phyloP scores from a whole-genome alignment of 306 rosid species.

The Senna tora region DNA sequence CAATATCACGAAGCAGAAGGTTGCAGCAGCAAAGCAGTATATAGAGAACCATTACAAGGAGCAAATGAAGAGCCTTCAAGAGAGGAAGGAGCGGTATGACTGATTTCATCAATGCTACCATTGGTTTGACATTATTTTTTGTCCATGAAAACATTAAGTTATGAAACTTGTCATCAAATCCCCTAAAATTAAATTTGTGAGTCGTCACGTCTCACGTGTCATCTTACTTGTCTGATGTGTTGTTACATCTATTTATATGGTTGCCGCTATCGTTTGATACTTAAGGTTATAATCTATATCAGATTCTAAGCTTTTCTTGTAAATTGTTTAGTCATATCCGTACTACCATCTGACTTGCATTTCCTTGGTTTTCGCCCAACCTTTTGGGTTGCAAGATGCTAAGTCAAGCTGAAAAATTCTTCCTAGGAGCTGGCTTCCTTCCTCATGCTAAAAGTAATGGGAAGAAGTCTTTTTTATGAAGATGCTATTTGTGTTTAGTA shows the following conservation, averaged over 20 bases:
- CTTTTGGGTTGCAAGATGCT: background rate
- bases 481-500: no score
- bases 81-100: slow-evolving; percentile 83
- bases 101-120: background rate
- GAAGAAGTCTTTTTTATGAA: no score
- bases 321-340: no score
- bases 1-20: slow-evolving; percentile 80
- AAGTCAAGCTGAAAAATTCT: no score
- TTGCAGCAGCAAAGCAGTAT: slow-evolving; percentile 85
- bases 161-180: background rate
- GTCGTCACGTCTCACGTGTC: no score
- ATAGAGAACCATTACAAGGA: slow-evolving; percentile 97
- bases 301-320: background rate
- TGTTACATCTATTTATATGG: no score
- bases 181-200: background rate
- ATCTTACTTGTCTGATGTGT: background rate
- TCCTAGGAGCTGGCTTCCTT: no score
- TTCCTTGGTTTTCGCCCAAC: no score
- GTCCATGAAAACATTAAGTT: background rate
- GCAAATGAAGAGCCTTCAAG: slow-evolving; percentile 92
- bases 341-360: no score
- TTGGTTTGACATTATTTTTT: background rate
- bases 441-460: no score
- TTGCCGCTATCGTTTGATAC: background rate
- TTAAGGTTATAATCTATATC: background rate